Evolutionary conservation across 306 rosid genomes (phyloP), one percentile per base, ranked within the genome.

Genomic region (Herpetospermum pedunculosum): DNA sequence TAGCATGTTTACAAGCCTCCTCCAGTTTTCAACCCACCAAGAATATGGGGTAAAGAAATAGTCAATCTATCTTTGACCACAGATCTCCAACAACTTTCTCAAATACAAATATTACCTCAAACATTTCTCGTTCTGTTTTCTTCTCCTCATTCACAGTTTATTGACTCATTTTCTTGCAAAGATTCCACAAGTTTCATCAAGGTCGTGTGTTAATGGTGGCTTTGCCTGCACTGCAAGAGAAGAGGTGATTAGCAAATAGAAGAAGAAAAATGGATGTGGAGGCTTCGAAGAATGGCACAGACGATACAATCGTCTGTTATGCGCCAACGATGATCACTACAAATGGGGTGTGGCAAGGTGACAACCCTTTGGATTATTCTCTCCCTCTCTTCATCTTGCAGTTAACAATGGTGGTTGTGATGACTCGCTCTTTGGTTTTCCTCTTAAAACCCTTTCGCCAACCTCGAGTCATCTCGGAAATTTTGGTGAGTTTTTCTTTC

Each of bases 271-370:
- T 69, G 73, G 55, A 43, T 0, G 54, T 0, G 1, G 1, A 41
- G 6, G 8, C 21, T n/a, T 44, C 50, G 2, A 7, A 9, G 3
- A 84, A 76, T 57, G 21, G 15, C 18, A 59, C 85, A 25, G 83
- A 74, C 2, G 86, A 75, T 0, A 70, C 81, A 1, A 89, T 89
- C 38, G 87, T 93, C 0, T 93, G 98, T 43, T 93, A 89, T 70
- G 87, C 96, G 8, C 98, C 98, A 3, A 85, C 88, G 28, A 87
- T 91, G 98, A 84, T 93, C 40, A 91, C 96, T 25, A 93, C 98
- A 47, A 87, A 93, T 75, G 97, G 98, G 19, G 75, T 93, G n/a
- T 93, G 97, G 97, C 96, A 89, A 77, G 98, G 98, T 6, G 97
- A 93, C 46, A 93, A 91, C 74, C 98, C 98, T 84, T 74, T 93